A percentile compares a stretch with the other conserved stretches of the same genome.
Conservation (phyloP, 2,329 filamentous ascomycete species). For the Ilyonectria mors-panacis region DNA sequence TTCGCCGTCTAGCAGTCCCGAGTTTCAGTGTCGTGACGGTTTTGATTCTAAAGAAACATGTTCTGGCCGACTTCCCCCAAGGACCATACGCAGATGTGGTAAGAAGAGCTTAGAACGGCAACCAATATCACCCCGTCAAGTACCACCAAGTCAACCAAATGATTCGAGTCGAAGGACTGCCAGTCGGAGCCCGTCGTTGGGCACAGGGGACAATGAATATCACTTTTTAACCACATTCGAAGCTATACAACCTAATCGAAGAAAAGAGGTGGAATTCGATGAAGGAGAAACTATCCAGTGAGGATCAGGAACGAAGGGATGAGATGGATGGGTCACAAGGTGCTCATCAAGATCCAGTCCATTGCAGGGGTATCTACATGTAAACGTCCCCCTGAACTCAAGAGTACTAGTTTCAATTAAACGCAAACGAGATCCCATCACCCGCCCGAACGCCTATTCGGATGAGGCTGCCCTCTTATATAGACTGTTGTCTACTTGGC, state of each 20-base stretch:
- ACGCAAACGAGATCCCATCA: constrained; percentile 45
- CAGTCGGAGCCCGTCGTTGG: constrained; percentile 28
- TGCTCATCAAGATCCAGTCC: constrained; percentile 33
- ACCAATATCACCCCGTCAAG: background rate
- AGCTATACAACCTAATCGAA: background rate
- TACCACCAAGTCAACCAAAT: background rate
- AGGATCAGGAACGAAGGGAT: background rate
- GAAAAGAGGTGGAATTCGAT: background rate
- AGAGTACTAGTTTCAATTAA: constrained; percentile 41
- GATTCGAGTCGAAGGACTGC: background rate
- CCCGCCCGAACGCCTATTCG: constrained; percentile 51
- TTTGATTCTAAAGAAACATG: constrained; percentile 46
- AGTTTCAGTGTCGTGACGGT: constrained; percentile 52
- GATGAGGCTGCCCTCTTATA: constrained; percentile 39
- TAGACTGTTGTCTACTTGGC: constrained; percentile 67
- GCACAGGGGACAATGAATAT: constrained; percentile 7
- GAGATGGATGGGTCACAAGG: background rate
- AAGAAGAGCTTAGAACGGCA: background rate
- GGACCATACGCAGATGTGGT: background rate
- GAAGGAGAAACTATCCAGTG: background rate
- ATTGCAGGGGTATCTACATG: constrained; percentile 53
- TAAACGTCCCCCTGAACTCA: constrained; percentile 39
- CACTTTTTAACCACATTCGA: background rate
- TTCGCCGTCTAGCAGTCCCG: constrained; percentile 23
- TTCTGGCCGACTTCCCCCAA: constrained; percentile 32